Conservation (phyloP, 1,139 yeast species). For the Geotrichum restrictum region DNA sequence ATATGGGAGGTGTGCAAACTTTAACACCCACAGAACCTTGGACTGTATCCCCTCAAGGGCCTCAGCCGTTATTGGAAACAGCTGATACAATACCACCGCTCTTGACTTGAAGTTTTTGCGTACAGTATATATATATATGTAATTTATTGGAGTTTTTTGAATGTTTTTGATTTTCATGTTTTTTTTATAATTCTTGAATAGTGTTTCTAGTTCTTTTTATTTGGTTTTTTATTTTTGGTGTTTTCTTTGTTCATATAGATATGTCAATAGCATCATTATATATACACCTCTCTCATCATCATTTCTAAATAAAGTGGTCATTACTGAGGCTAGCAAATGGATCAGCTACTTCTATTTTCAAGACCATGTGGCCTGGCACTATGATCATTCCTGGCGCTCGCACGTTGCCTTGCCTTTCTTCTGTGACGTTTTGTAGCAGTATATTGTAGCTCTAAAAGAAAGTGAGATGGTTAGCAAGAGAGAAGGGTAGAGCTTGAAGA, state of each 20-base stretch:
- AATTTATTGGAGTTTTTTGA: neutral
- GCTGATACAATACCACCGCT: constrained; percentile 1
- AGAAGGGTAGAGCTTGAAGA: too few relatives aligned
- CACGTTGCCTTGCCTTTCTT: constrained; percentile 3
- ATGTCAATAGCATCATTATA: too few relatives aligned
- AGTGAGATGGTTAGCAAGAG: neutral
- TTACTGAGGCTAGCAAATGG: constrained; percentile 1
- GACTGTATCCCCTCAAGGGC: neutral
- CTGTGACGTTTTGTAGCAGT: constrained; percentile 13
- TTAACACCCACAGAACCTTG: constrained; percentile 14
- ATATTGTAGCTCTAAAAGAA: constrained; percentile 13
- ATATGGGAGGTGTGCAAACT: too few relatives aligned
- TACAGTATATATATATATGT: neutral
- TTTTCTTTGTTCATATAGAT: neutral
- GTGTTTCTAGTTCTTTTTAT: neutral
- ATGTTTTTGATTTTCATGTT: neutral
- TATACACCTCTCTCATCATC: too few relatives aligned
- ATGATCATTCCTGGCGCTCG: constrained; percentile 16
- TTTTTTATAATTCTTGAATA: neutral
- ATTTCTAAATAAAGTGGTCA: constrained; percentile 1
- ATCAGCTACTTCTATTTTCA: constrained; percentile 4
- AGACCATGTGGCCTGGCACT: constrained; percentile 13
- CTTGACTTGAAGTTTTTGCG: neutral
- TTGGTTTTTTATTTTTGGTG: neutral
- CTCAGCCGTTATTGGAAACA: constrained; percentile 3